Percentiles rank a stretch among this genome's conserved stretches.
phyloP scores from a whole-genome alignment of 805 yeast species.

The Sporopachydermia quercuum region DNA sequence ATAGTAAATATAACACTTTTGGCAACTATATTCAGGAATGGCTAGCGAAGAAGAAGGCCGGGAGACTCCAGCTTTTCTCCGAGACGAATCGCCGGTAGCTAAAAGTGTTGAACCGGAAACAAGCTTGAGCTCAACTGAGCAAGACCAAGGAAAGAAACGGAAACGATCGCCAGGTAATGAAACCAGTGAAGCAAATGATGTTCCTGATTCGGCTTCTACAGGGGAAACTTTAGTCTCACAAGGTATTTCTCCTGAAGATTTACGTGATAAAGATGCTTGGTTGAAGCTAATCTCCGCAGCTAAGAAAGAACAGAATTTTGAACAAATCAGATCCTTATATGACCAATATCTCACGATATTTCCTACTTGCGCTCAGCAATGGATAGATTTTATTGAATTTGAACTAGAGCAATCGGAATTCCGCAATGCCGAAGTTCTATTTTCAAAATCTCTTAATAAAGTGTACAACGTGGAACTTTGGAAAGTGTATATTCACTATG shows the following conservation, averaged over 20 bases:
- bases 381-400: constrained; percentile 58
- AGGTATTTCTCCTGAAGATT: too few species aligned
- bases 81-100: constrained; percentile 1
- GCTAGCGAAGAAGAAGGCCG: constrained; percentile 1
- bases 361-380: constrained; percentile 54
- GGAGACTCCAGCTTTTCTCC: constrained; percentile 1
- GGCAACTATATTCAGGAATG: too few species aligned
- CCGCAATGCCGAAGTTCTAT: constrained; percentile 47
- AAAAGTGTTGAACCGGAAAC: not conserved
- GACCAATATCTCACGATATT: constrained; percentile 48
- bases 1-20: too few species aligned
- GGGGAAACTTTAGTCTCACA: too few species aligned
- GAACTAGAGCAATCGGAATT: constrained; percentile 53
- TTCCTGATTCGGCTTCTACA: too few species aligned
- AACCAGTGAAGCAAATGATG: constrained; percentile 32
- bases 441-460: constrained; percentile 45
- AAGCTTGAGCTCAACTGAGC: not conserved
- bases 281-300: constrained; percentile 31
- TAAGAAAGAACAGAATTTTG: constrained; percentile 40
- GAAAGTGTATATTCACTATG: constrained; percentile 63
- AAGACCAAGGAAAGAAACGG: constrained; percentile 8
- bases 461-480: constrained; percentile 57
- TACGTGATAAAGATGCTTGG: too few species aligned
- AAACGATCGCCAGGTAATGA: constrained; percentile 32
- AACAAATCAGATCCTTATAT: constrained; percentile 41